Base-by-base conservation (phyloP, 1,284 basidiomycete genomes). In the Vanrija pseudolonga region DNA sequence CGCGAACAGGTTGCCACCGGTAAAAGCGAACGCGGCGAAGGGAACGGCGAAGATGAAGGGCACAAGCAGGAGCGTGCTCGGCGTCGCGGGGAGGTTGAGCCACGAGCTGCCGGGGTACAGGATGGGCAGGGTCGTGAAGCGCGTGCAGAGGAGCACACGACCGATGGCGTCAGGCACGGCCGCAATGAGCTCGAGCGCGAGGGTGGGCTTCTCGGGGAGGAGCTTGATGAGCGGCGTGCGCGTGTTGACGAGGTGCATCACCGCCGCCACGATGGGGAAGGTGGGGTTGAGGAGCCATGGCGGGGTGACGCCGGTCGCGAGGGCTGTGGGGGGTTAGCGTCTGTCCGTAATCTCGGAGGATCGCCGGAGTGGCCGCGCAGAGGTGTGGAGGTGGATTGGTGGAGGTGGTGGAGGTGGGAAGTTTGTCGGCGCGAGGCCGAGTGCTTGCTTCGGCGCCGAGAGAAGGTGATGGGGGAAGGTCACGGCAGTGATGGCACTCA, bases 41-140 rank as follows among this genome's bases (percentile, higher is more conserved):
- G 75, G 75, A 8, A 72, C 71, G 41, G 71, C 68, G 20, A 71
- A 53, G 53, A 76, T 74, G 62, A 73, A 72, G 7, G 73, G 73
- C 2, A 69, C 63, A 19, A 76, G 64, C 5, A 75, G 43, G 52
- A 77, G 64, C 2, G 70, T 64, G 6, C 64, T 56, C 14, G 72
- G 66, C 5, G 73, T 75, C 2, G 64, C 47, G 2, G 65, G 67
- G 8, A 75, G 65, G 2, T 54, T 42, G 20, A 42, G 37, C 22
- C 22, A 32, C 45, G 44, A 23, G 14, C 36, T 24, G 18, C 17
- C 23, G 0, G 57, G 48, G 47, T 59, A 51, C 1, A 72, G 56
- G 41, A 73, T 57, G 6, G 74, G 67, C 4, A 73, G 47, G 45
- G 74, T 51, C 24, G 73, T 68, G 65, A 76, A 73, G 17, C 62